Base-by-base conservation (phyloP, 306 rosid species). In the Acmispon strigosus region DNA sequence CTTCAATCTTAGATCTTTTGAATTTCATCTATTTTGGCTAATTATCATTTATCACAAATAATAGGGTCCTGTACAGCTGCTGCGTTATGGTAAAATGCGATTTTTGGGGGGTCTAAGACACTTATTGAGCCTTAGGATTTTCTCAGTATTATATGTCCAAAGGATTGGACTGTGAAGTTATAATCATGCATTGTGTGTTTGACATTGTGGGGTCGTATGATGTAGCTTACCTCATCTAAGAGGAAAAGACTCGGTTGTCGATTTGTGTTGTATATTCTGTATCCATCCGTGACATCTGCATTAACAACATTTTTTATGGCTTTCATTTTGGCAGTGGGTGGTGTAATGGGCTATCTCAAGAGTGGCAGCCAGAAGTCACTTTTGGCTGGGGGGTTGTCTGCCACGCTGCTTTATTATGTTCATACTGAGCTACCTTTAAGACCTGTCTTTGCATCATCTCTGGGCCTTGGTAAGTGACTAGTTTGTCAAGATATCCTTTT, bases 351-450 rank as follows among this genome's bases (percentile, higher is more conserved):
- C 61, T 95, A 47, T 81, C 62, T 95, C 78, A 95, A 95, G 88
- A 84, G 96, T 74, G 99, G 99, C 72, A 95, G 99, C 86, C 87
- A 84, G 80, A 95, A 87, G 67, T 95, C 99, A 62, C 84, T 91
- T 74, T 62, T 95, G 86, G 91, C 99, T 32, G 99, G 99, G 16
- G 96, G 91, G 36, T 5, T 84, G 70, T 89, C 99, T 63, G 88
- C 97, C 1, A 57, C 88, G 1, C 53, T 89, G 45, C 80, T 95
- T 15, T 88, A 20, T 79, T 87, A 37, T 75, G 92, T 95, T 59
- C 80, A 41, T 66, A 82, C 90, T 44, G 72, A 82, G 82, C 96
- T 95, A 58, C 99, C 97, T 15, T 68, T 65, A 57, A 95, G 84
- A 65, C 97, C 97, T 8, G 87, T 85, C 63, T 71, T 91, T 41